Evolutionary conservation across 2,329 filamentous ascomycete genomes (phyloP), one percentile per base, ranked within the genome.

Genomic region (Colletotrichum lentis): DNA sequence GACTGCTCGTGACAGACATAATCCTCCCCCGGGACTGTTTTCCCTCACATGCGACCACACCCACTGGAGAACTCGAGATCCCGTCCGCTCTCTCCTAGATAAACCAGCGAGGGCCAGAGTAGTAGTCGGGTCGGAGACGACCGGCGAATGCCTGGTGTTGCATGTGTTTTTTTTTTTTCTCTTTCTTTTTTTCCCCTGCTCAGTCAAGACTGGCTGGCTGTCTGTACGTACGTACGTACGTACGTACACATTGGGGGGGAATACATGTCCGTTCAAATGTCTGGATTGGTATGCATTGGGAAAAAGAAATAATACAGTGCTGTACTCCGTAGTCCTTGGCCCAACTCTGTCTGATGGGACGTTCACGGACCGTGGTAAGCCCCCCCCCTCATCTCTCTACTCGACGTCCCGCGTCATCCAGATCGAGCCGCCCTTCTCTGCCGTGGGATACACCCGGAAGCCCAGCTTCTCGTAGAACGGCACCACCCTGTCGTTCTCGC

Each of bases 401-500:
- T 69, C 58, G 60, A 81, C 70, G 62, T 82, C 80, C 71, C 73
- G 77, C 63, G 81, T 79, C 81, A 84, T 83, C 76, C 74, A 79
- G 44, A 79, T 77, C 50, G 76, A 76, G 27, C 76, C 79, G 27
- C 76, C 79, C 68, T 72, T 74, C 55, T 77, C 76, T 4, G 76
- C 78, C 2, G 77, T 77, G 5, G 76, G 74, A 69, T 77, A 73
- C 10, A 82, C 72, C 64, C 76, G 74, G 67, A 85, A 85, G 43
- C 82, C 83, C 67, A 81, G 70, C 74, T 74, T 80, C 73, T 84
- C 79, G 71, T 85, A 85, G 71, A 85, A 85, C 52, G 73, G 71
- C 50, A 85, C 79, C 16, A 85, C 83, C 75, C 81, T 80, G 6
- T 70, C 75, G 72, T 85, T 85, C 73, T 84, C 83, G 31, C 74